Evolutionary conservation across 768 basidiomycete species (phyloP).

Genomic region (Panus rudis): DNA sequence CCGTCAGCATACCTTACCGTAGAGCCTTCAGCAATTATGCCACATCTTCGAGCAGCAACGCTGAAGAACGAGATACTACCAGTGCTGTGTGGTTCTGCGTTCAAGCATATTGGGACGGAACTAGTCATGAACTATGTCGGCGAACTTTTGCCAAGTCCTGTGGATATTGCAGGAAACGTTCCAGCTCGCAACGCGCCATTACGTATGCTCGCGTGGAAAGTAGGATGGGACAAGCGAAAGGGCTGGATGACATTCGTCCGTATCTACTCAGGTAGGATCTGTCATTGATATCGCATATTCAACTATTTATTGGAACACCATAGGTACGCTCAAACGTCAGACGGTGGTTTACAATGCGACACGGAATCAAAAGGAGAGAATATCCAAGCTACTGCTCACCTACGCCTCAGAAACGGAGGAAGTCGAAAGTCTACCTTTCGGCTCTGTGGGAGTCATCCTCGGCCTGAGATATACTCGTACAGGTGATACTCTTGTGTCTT

Average conservation of each 20-base stretch:
- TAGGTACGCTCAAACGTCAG: constrained; percentile 51
- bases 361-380: constrained; percentile 62
- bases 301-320: constrained; percentile 5
- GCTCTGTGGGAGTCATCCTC: constrained; percentile 78
- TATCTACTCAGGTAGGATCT: constrained; percentile 67
- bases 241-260: constrained; percentile 95
- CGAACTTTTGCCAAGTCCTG: constrained; percentile 69
- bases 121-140: constrained; percentile 77
- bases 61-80: constrained; percentile 63
- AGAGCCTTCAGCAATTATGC: constrained; percentile 43
- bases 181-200: constrained; percentile 38
- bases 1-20: constrained; percentile 64
- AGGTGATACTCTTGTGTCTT: constrained; percentile 74
- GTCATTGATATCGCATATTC: constrained; percentile 9
- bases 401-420: constrained; percentile 74
- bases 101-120: constrained; percentile 76
- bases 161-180: constrained; percentile 48
- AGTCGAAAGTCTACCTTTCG: constrained; percentile 73
- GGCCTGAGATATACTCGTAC: constrained; percentile 81
- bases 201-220: constrained; percentile 80
- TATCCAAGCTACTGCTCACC: constrained; percentile 67
- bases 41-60: constrained; percentile 62
- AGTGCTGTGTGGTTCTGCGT: constrained; percentile 77
- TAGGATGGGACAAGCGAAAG: constrained; percentile 71
- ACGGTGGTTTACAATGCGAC: constrained; percentile 56